Conservation (phyloP, 2,329 filamentous ascomycete species). For the Aschersonia sp. region DNA sequence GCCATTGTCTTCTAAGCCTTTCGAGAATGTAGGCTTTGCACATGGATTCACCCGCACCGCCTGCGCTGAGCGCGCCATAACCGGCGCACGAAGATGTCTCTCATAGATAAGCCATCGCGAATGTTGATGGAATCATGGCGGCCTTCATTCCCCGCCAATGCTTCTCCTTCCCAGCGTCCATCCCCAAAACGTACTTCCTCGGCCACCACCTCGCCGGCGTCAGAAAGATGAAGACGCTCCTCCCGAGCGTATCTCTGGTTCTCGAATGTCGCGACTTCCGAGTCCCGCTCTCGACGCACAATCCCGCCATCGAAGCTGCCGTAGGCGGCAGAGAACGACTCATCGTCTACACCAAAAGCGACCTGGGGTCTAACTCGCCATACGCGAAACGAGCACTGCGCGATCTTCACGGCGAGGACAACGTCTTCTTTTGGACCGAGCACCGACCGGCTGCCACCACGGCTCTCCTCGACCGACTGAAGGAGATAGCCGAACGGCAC, state of each 20-base stretch:
- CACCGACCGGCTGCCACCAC: constrained; percentile 16
- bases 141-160: constrained; percentile 57
- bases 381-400: constrained; percentile 13
- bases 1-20: no score
- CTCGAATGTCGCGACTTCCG: constrained; percentile 93
- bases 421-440: constrained; percentile 30
- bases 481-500: constrained; percentile 14
- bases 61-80: no score
- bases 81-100: no score
- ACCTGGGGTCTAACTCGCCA: constrained; percentile 42
- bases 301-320: constrained; percentile 73
- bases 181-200: constrained; percentile 84
- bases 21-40: no score
- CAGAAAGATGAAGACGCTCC: constrained; percentile 64
- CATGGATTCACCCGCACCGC: no score
- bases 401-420: constrained; percentile 17
- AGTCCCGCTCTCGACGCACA: constrained; percentile 76
- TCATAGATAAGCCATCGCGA: no score
- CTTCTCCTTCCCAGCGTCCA: constrained; percentile 59
- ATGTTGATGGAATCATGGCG: not conserved
- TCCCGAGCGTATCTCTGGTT: constrained; percentile 72
- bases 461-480: constrained; percentile 23
- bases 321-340: constrained; percentile 61
- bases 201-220: constrained; percentile 82
- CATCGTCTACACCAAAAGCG: constrained; percentile 82